Evolutionary conservation across 2,329 filamentous ascomycete genomes (phyloP).

Genomic region (Trichoderma koningii): DNA sequence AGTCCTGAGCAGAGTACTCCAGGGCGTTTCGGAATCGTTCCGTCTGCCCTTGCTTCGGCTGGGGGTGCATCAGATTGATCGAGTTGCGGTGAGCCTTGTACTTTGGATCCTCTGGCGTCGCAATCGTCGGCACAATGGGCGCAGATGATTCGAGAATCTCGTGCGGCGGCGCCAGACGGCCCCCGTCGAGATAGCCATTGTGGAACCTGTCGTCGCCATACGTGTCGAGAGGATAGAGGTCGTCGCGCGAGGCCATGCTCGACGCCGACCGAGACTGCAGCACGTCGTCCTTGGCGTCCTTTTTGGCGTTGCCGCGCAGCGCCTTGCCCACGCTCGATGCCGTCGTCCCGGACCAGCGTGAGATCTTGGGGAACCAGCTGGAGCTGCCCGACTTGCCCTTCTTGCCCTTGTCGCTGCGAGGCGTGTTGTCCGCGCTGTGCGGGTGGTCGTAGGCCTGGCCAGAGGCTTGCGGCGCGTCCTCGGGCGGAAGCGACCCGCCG

Average conservation of each 20-base stretch:
- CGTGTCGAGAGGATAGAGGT: slow-evolving; percentile 54
- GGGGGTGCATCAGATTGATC: slow-evolving; percentile 76
- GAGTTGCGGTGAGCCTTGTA: slow-evolving; percentile 82
- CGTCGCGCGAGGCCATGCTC: slow-evolving; percentile 67
- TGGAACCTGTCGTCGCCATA: slow-evolving; percentile 64
- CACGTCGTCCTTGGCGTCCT: slow-evolving; percentile 59
- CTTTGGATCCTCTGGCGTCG: slow-evolving; percentile 68
- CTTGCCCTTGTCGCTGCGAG: slow-evolving; percentile 70
- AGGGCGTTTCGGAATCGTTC: slow-evolving; percentile 73
- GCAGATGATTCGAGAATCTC: slow-evolving; percentile 35
- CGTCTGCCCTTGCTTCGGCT: slow-evolving; percentile 72
- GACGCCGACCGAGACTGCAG: slow-evolving; percentile 75
- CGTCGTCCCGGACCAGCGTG: slow-evolving; percentile 96
- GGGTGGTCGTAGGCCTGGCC: slow-evolving; percentile 43
- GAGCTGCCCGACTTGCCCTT: slow-evolving; percentile 89
- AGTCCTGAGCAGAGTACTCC: slow-evolving; percentile 72
- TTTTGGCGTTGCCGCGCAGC: slow-evolving; percentile 67
- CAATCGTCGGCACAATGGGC: slow-evolving; percentile 54
- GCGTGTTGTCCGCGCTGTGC: slow-evolving; percentile 77
- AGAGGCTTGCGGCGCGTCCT: slow-evolving; percentile 59
- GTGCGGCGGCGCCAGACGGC: slow-evolving; percentile 44
- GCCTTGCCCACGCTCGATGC: slow-evolving; percentile 81
- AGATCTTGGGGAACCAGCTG: slow-evolving; percentile 87
- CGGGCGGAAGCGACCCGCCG: slow-evolving; percentile 56
- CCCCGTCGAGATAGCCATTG: slow-evolving; percentile 56